Base-by-base conservation (phyloP, 208 protist genomes). In the Wallacemonas rigidus region DNA sequence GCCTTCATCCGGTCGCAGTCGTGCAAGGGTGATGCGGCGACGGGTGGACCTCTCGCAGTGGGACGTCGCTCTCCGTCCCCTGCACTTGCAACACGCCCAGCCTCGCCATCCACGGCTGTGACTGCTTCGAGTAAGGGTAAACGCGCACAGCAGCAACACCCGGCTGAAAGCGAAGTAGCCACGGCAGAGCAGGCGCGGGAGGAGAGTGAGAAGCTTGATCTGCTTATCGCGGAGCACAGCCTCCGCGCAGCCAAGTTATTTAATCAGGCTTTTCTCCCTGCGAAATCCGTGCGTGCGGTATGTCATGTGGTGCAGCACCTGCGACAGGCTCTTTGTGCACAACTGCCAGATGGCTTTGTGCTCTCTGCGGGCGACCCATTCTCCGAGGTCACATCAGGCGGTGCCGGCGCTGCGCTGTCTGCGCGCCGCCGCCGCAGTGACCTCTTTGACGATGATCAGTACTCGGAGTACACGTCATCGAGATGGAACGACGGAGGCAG, bases 201-300 rank as follows among this genome's bases (percentile, higher is more conserved):
- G 35, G 51, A 69, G 64, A 8, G n/a, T 15, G 48, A 45, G 45
- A 51, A 71, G 6, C 11, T 44, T 4, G 69, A 26, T 15, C 47
- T 58, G 48, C 39, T 70, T 51, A n/a, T 54, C 17, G 4, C 36
- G 9, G 39, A 61, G 26, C 55, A 79, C 51, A 74, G 74, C 61
- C 12, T 51, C 2, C 61, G 61, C 36, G 69, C 79, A 1, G 75
- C 79, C 43, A 60, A 65, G 51, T 65, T 84, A 3, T 80, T 80
- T 67, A 84, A 79, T 41, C 68, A 75, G 40, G 61, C 61, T 55
- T 75, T 84, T 4, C 68, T 63, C 35, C 68, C 79, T 9, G 36
- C 79, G 26, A 69, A 63, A 40, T 74, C 79, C n/a, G 39, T 71
- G 40, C 57, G 62, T 11, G 79, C 79, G 11, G 75, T 77, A 14